A percentile compares a stretch with the other conserved stretches of the same genome.
Conservation (phyloP, 1,284 basidiomycete genomes). For the Garcileccinum viscosum region DNA sequence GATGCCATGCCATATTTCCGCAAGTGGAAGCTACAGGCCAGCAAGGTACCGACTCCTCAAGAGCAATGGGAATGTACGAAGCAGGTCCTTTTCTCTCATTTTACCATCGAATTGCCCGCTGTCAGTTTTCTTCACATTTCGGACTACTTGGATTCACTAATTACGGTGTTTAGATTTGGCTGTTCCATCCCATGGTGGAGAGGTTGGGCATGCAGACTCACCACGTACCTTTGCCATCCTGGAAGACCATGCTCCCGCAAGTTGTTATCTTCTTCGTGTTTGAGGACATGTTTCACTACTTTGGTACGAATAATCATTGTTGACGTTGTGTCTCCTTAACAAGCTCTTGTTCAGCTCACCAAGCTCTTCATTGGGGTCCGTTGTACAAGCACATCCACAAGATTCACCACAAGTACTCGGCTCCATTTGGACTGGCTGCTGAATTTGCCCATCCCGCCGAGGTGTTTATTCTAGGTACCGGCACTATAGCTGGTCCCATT, state of each 20-base stretch:
- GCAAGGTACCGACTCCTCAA: slow-evolving; percentile 78
- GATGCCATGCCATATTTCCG: slow-evolving; percentile 94
- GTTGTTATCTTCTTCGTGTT: slow-evolving; percentile 93
- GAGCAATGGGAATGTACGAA: slow-evolving; percentile 98
- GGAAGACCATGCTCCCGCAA: slow-evolving; percentile 77
- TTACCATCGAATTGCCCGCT: slow-evolving; percentile 92
- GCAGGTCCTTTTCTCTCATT: slow-evolving; percentile 93
- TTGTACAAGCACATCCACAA: slow-evolving; percentile 99
- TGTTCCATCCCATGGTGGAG: slow-evolving; percentile 96
- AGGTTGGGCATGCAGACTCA: slow-evolving; percentile 90
- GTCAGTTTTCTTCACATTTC: slow-evolving; percentile 50
- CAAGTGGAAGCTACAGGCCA: slow-evolving; percentile 93
- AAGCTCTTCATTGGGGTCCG: slow-evolving; percentile 86
- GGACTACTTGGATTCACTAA: not conserved
- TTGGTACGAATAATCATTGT: slow-evolving; percentile 50
- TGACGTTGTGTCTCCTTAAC: not conserved
- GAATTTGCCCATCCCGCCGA: slow-evolving; percentile 98
- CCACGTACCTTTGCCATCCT: slow-evolving; percentile 88
- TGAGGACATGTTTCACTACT: slow-evolving; percentile 93
- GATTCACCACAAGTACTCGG: slow-evolving; percentile 96
- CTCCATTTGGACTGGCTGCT: slow-evolving; percentile 96
- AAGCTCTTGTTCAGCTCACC: slow-evolving; percentile 68
- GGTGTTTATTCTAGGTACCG: slow-evolving; percentile 88
- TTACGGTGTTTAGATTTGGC: slow-evolving; percentile 74
- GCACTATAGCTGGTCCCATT: slow-evolving; percentile 88